These are phyloP conservation scores for Puccinellia tenuiflora DNA, from an alignment of 176 grass and related monocot genomes.

Conservation along the genomic window DNA sequence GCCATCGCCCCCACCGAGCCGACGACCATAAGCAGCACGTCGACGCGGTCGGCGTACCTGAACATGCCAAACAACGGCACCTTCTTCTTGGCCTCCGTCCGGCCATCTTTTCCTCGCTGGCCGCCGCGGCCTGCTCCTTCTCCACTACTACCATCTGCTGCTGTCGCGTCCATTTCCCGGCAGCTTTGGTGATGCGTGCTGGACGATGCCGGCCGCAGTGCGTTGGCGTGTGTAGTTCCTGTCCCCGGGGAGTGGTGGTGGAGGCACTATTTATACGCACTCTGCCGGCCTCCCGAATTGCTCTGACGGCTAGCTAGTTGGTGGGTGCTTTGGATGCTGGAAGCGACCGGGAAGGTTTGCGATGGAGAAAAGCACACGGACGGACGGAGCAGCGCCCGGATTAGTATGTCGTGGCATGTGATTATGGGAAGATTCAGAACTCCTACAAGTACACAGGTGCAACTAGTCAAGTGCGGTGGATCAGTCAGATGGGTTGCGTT, in stretches of 20 bases:
- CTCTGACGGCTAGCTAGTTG: neutral
- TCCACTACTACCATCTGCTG: neutral
- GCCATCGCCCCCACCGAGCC: slow-evolving; percentile 38
- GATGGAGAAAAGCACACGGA: neutral
- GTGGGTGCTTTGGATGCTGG: neutral
- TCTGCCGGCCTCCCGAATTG: neutral
- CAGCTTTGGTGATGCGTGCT: neutral
- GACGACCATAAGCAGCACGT: slow-evolving; percentile 49
- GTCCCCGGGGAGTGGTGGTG: neutral
- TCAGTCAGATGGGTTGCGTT: neutral
- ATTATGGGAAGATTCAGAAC: neutral
- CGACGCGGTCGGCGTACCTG: slow-evolving; percentile 52
- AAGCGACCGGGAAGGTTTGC: slow-evolving; percentile 14
- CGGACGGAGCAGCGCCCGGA: neutral
- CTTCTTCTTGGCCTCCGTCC: slow-evolving; percentile 12
- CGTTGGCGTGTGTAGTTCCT: neutral
- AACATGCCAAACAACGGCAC: slow-evolving; percentile 48
- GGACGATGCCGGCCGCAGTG: neutral
- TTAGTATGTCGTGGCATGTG: neutral
- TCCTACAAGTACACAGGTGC: neutral
- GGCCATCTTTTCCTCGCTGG: neutral
- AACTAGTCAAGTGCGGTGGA: neutral
- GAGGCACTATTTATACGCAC: slow-evolving; percentile 10
- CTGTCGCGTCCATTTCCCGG: slow-evolving; percentile 11
- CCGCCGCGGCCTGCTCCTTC: neutral